Conservation (phyloP, 1,284 basidiomycete genomes). For the Papiliotrema nemorosa region DNA sequence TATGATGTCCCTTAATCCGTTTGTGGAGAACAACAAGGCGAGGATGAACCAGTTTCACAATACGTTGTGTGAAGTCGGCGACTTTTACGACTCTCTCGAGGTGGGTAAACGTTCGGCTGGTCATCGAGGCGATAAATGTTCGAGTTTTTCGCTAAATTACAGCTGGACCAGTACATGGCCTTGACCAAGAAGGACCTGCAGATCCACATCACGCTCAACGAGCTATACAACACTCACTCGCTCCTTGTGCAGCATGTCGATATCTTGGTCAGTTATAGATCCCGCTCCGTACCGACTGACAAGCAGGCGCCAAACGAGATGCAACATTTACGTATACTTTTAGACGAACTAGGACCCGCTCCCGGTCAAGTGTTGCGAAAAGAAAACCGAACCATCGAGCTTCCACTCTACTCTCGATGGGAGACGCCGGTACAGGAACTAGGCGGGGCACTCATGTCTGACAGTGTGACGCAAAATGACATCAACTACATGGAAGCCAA, state of each 20-base stretch:
- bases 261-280: conserved; percentile 64
- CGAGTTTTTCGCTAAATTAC: neutral
- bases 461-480: conserved; percentile 93
- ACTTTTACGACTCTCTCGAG: conserved; percentile 99
- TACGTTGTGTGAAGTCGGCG: conserved; percentile 93
- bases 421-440: conserved; percentile 98
- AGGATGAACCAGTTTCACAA: conserved; percentile 97
- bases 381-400: conserved; percentile 91
- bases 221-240: conserved; percentile 96
- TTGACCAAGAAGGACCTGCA: conserved; percentile 96
- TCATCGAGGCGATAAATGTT: no score
- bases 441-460: conserved; percentile 85
- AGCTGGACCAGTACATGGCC: conserved; percentile 99
- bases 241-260: conserved; percentile 93
- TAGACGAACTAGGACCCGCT: conserved; percentile 89
- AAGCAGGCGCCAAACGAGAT: conserved; percentile 90
- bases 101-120: conserved; percentile 51
- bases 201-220: conserved; percentile 99
- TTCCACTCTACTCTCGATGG: conserved; percentile 94
- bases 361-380: conserved; percentile 94
- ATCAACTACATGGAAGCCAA: conserved; percentile 99
- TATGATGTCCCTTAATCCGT: conserved; percentile 97
- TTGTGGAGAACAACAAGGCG: conserved; percentile 96
- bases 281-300: neutral
- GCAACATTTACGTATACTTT: conserved; percentile 91